Evolutionary conservation across 2,329 filamentous ascomycete genomes (phyloP).

Genomic region (Akanthomyces lecanii): DNA sequence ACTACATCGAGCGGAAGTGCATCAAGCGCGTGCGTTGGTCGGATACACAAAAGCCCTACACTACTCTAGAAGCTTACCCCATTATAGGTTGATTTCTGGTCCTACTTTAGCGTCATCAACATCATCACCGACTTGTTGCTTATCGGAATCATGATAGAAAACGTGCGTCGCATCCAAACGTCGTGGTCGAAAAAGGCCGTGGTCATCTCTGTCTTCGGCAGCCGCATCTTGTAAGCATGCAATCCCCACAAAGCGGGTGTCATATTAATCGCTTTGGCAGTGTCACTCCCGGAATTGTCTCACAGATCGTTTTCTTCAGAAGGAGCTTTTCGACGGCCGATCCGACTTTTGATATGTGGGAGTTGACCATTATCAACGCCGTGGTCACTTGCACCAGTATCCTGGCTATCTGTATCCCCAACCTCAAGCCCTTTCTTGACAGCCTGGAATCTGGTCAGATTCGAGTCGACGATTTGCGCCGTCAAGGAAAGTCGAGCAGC

Average conservation of each 20-base stretch:
- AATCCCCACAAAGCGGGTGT: too few relatives aligned
- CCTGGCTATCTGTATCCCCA: constrained; percentile 20
- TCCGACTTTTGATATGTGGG: constrained; percentile 14
- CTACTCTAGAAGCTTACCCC: background rate
- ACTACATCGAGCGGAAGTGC: constrained; percentile 22
- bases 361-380: constrained; percentile 5
- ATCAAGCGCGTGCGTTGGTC: constrained; percentile 19
- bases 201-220: constrained; percentile 29
- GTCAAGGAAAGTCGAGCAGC: constrained; percentile 17
- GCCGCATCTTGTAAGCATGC: constrained; percentile 27
- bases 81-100: constrained; percentile 10
- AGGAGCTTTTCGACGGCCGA: background rate
- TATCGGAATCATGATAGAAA: constrained; percentile 23
- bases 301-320: background rate
- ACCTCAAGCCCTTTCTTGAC: constrained; percentile 17
- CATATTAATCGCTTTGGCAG: constrained; percentile 10
- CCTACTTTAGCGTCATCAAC: constrained; percentile 13
- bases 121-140: constrained; percentile 11
- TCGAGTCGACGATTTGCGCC: constrained; percentile 15
- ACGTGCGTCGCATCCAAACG: constrained; percentile 28
- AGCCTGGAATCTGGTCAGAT: constrained; percentile 18
- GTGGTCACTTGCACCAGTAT: constrained; percentile 17
- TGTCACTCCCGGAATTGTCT: constrained; percentile 25
- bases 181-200: constrained; percentile 26
- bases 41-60: background rate